Base-by-base conservation (phyloP, 1,284 basidiomycete genomes). In the Psilocybe mexicana region DNA sequence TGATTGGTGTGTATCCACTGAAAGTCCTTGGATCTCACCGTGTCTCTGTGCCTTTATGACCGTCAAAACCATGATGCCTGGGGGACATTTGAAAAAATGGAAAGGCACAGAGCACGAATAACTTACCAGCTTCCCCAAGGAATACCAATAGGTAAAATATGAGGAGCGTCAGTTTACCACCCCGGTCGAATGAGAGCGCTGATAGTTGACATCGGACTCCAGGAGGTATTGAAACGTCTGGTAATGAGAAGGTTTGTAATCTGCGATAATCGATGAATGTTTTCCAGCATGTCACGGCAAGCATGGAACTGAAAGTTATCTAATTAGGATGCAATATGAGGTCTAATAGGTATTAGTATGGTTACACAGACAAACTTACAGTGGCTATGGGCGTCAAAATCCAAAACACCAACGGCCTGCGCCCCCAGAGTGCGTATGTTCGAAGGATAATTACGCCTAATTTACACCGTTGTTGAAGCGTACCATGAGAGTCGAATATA, bases 1-100 rank as follows among this genome's bases (percentile, higher is more conserved):
- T 33, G 8, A 33, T 33, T 33, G 8, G 30, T 6, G 8, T 33
- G 18, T 18, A 18, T 33, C 4, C 30, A 33, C 30, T 8, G 30
- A 6, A 33, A 8, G 18, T 6, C 12, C n/a, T 3, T 26, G 10
- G 12, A n/a, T 43, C 30, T 25, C n/a, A 56, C 48, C 23, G 48
- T 56, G 55, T 28, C 49, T 36, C 6, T 51, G 42, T 23, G 48
- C 55, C 42, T 56, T 56, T 25, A 56, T 56, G 11, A 35, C 38
- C 18, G 55, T 56, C 24, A 56, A 24, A 2, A 56, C 35, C 6
- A 56, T 25, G 26, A 51, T 43, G 3, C 28, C 55, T 56, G 42
- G n/a, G 26, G 6, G 26, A 8, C 8, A 18, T 23, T 8, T 46
- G 28, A 36, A 18, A 18, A 30, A 36, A 6, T 43, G n/a, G 12